Percentiles rank a stretch among this genome's conserved stretches.
These are phyloP conservation scores for Nicotiana otophora DNA, from an alignment of 257 asterid species.

Conservation along the genomic window DNA sequence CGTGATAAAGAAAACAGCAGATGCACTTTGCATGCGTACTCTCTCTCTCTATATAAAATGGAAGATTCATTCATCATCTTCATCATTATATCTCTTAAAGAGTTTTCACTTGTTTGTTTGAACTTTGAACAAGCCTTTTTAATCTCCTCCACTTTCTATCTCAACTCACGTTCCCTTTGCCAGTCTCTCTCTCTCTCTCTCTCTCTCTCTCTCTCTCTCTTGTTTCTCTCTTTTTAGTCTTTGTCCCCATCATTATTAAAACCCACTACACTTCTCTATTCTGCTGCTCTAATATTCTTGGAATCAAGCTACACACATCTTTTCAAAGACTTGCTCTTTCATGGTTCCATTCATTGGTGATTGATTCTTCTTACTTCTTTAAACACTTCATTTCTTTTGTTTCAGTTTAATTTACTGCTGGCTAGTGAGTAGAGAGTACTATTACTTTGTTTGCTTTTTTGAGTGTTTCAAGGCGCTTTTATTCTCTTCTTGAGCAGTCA, in stretches of 20 bases:
- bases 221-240: conserved; percentile 2
- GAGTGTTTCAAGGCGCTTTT: conserved; percentile 80
- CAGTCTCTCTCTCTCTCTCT: neutral
- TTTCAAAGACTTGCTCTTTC: conserved; percentile 14
- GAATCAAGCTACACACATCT: conserved; percentile 20
- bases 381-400: neutral
- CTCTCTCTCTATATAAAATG: conserved; percentile 6
- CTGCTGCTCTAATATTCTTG: neutral
- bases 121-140: too few species aligned
- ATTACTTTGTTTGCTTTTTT: conserved; percentile 30
- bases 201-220: conserved; percentile 5
- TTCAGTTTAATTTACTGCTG: neutral
- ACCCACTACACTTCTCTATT: neutral
- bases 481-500: conserved; percentile 93
- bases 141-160: too few species aligned
- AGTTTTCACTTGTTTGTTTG: neutral
- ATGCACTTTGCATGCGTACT: conserved; percentile 73
- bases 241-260: neutral
- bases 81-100: conserved; percentile 13
- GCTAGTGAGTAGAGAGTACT: neutral
- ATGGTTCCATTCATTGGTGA: conserved; percentile 8
- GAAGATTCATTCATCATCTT: conserved; percentile 57
- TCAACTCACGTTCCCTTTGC: too few species aligned
- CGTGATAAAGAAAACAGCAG: conserved; percentile 66
- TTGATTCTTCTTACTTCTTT: neutral